These are phyloP conservation scores for Vanrija sp. DNA, from an alignment of 1,284 basidiomycete genomes.

Conservation along the genomic window DNA sequence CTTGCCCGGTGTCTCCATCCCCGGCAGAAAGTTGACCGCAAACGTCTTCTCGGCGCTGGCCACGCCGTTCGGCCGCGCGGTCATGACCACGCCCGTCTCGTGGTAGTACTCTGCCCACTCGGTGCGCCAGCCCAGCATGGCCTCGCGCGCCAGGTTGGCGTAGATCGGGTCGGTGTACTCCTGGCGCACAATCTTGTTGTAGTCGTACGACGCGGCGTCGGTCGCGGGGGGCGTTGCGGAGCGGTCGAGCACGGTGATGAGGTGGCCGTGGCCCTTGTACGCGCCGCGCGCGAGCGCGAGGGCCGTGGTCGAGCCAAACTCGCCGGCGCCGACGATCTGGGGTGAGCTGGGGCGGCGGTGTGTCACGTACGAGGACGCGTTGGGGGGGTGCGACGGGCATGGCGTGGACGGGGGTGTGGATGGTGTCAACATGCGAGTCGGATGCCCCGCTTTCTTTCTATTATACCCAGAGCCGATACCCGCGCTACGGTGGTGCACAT, in stretches of 20 bases:
- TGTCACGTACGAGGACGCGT: constrained; percentile 1
- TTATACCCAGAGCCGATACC: no score
- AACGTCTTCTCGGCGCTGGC: background rate
- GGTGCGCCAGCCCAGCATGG: constrained; percentile 29
- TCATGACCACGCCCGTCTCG: constrained; percentile 55
- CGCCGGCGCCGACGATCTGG: constrained; percentile 19
- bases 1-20: constrained; percentile 19
- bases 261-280: constrained; percentile 11
- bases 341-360: background rate
- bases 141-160: constrained; percentile 20
- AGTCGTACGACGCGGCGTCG: constrained; percentile 23
- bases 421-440: no score
- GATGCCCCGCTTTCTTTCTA: no score
- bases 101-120: constrained; percentile 70
- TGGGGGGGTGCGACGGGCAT: background rate
- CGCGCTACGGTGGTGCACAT: no score
- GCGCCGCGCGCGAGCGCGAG: constrained; percentile 10
- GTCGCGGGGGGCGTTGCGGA: constrained; percentile 10
- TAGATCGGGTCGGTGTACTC: constrained; percentile 25
- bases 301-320: constrained; percentile 19
- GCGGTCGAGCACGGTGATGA: constrained; percentile 20
- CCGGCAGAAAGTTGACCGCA: constrained; percentile 8
- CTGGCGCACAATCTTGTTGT: constrained; percentile 37
- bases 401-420: no score
- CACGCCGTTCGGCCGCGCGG: background rate